These are phyloP conservation scores for Boletus sp. DNA, from an alignment of 768 basidiomycete genomes.

Conservation along the genomic window DNA sequence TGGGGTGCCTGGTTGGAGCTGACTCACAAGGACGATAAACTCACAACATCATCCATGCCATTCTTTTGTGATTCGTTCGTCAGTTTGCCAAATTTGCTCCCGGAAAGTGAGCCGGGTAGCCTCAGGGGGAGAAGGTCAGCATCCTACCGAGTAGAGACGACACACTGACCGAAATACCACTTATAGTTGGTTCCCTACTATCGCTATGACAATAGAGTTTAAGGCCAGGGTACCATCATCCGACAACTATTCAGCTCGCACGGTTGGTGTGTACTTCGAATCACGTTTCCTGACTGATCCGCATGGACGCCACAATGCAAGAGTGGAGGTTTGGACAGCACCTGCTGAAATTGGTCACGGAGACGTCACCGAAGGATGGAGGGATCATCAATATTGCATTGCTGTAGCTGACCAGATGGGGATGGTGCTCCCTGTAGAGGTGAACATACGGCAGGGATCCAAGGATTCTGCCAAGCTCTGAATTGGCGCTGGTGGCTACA, in stretches of 20 bases:
- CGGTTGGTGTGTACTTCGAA: slow-evolving; percentile 55
- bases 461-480: slow-evolving; percentile 23
- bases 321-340: slow-evolving; percentile 66
- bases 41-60: slow-evolving; percentile 49
- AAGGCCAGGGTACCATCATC: slow-evolving; percentile 56
- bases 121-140: slow-evolving; percentile 12
- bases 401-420: slow-evolving; percentile 63
- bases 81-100: slow-evolving; percentile 47
- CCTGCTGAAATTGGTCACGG: slow-evolving; percentile 55
- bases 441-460: slow-evolving; percentile 26
- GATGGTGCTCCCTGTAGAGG: slow-evolving; percentile 37
- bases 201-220: slow-evolving; percentile 61
- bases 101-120: slow-evolving; percentile 43
- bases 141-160: not conserved
- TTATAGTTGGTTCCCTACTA: slow-evolving; percentile 61
- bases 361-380: slow-evolving; percentile 45
- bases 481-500: slow-evolving; percentile 1
- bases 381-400: slow-evolving; percentile 62
- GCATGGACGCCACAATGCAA: slow-evolving; percentile 54
- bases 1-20: slow-evolving; percentile 57
- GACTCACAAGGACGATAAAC: slow-evolving; percentile 43
- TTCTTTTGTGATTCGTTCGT: slow-evolving; percentile 57
- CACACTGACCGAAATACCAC: not conserved
- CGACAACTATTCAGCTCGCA: slow-evolving; percentile 43
- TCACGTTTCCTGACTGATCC: slow-evolving; percentile 54